Conservation (phyloP, 495 filamentous ascomycete genomes). For the Delitschia confertaspora region DNA sequence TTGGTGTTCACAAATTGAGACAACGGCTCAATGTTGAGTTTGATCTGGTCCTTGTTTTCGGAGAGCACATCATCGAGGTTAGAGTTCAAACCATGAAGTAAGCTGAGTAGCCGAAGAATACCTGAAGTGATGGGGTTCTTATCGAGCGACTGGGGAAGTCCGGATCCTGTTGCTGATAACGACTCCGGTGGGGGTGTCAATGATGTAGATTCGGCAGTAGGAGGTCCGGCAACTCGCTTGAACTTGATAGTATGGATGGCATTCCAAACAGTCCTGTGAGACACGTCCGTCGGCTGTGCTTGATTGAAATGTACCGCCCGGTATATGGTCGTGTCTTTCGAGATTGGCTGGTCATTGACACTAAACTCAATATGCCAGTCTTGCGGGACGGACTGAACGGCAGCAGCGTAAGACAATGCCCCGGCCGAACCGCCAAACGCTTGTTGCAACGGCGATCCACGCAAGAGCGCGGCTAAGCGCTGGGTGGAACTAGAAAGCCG, state of each 20-base stretch:
- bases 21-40: constrained; percentile 71
- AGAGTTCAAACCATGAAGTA: constrained; percentile 86
- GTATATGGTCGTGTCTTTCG: constrained; percentile 93
- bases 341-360: constrained; percentile 70
- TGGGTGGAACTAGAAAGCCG: constrained; percentile 29
- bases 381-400: constrained; percentile 66
- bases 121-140: constrained; percentile 75
- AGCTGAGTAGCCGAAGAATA: constrained; percentile 81
- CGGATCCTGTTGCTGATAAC: constrained; percentile 41
- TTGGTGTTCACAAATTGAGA: constrained; percentile 99
- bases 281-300: constrained; percentile 54
- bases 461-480: constrained; percentile 42
- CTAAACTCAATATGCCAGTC: constrained; percentile 99
- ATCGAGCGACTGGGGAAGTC: constrained; percentile 72
- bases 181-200: constrained; percentile 47
- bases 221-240: constrained; percentile 76
- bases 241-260: constrained; percentile 87
- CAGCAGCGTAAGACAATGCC: constrained; percentile 70
- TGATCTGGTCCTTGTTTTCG: constrained; percentile 65
- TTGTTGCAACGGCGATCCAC: constrained; percentile 31
- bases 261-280: constrained; percentile 75
- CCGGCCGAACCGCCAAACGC: constrained; percentile 36
- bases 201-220: constrained; percentile 66
- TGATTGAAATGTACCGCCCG: constrained; percentile 78
- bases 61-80: constrained; percentile 94